These are phyloP conservation scores for Pinus tabuliformis DNA, from an alignment of 75 land plant species.

Conservation along the genomic window DNA sequence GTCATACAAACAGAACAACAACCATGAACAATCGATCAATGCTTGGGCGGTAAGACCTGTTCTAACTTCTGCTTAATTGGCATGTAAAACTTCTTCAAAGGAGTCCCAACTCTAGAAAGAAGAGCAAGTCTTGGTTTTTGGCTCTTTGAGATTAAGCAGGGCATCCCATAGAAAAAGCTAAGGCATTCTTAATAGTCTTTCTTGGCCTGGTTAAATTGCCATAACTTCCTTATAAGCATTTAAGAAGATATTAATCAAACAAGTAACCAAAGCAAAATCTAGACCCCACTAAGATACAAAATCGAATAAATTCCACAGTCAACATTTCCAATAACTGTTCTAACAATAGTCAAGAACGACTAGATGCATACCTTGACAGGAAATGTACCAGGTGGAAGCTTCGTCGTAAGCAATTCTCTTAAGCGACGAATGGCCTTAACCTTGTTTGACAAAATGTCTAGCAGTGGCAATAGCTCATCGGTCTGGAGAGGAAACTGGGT, in stretches of 20 bases:
- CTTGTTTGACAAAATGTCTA: constrained; percentile 91
- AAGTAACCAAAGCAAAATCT: not conserved
- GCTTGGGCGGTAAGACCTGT: not conserved
- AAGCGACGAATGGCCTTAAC: constrained; percentile 92
- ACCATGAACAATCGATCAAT: not conserved
- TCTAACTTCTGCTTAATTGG: not conserved
- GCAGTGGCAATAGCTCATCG: constrained; percentile 83
- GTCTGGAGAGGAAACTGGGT: constrained; percentile 80
- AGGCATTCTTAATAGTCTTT: not conserved
- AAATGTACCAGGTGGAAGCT: constrained; percentile 89
- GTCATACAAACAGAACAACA: too few relatives aligned
- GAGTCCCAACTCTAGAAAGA: not conserved
- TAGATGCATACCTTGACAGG: constrained; percentile 78
- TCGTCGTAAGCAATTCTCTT: constrained; percentile 87
- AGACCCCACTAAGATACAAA: not conserved
- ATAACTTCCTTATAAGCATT: not conserved
- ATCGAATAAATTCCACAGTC: not conserved
- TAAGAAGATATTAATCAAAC: not conserved
- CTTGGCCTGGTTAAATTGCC: too few relatives aligned
- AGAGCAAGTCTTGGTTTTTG: not conserved
- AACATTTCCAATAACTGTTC: not conserved
- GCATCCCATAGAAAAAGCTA: not conserved
- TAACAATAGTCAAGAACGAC: not conserved
- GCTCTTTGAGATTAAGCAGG: not conserved
- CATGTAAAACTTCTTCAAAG: not conserved